Base-by-base conservation (phyloP, 257 asterid species). In the Phtheirospermum japonicum region DNA sequence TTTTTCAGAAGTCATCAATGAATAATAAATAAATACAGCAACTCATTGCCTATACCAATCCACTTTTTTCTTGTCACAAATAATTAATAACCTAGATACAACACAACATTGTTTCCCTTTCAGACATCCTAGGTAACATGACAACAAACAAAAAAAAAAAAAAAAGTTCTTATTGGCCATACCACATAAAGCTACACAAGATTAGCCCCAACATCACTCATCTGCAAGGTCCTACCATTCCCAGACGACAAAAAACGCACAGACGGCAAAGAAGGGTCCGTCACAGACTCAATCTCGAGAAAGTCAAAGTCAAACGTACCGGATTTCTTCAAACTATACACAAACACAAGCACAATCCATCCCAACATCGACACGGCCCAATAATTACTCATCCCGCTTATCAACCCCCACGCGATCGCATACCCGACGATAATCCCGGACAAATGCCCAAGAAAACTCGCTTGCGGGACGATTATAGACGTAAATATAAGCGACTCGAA, bases 391-490 rank as follows among this genome's bases (percentile, higher is more conserved):
- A 92, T 89, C 65, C 98, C 98, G 26, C 85, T 91, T 64, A 92
- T 83, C 79, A 92, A 75, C 13, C 95, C 98, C 98, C 96, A 92
- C 0, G 88, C 89, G 39, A 92, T 78, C 23, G 95, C 83, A 67
- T 92, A 92, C 12, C 99, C 99, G 46, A 86, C 85, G 56, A 92
- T 50, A 18, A 92, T 89, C 28, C 99, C 99, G 0, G 97, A 83
- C 39, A 92, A 73, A 85, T 92, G 97, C 59, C 99, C 96, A 45
- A 92, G 67, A 72, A 92, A 92, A 73, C 99, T 92, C 0, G 97
- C 99, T 76, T 89, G 97, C 0, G 99, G 99, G 65, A 92, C 97
- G 33, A 92, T 89, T 4, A 92, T 92, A 17, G 99, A 86, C 16
- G 99, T 92, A 63, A 92, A 92, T 36, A 92, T 79, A 23, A 92